Base-by-base conservation (phyloP, 306 rosid species). In the Vigna reflexopilosa region DNA sequence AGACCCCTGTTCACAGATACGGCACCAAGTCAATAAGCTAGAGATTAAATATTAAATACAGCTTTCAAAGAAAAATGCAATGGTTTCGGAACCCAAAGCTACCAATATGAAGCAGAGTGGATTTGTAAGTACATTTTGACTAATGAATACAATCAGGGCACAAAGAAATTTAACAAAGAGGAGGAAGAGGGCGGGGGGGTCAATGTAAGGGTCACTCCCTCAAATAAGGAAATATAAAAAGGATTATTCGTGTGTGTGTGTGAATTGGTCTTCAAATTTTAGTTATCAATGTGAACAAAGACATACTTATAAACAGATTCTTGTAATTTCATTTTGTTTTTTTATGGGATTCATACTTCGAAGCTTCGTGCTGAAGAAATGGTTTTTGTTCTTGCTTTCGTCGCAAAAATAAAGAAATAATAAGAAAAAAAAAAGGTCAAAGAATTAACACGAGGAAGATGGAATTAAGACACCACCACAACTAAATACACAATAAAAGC, bases 1-100 rank as follows among this genome's bases (percentile, higher is more conserved):
- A 96, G 98, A 83, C 85, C 98, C 64, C 99, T 96, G 94, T 63
- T 58, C 84, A 90, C 52, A 85, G 80, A 57, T 52, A 49, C 83
- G 79, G 64, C 82, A 76, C 14, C 83, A 84, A 78, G 82, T 79
- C 76, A 77, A 36, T 68, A 54, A 77, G 28, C 76, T 16, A 75
- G 77, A 61, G 10, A 69, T 75, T 48, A 79, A 73, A 61, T 70
- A 82, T 82, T 78, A 61, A 70, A 64, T 36, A 58, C 42, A 50
- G 71, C 8, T 66, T 76, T 42, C 77, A 75, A 40, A 1, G 40
- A 40, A 59, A 79, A 70, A 65, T 22, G 32, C 30, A 59, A 70
- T 26, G 63, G 75, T 36, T 68, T 72, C 28, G 57, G 57, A 77
- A 44, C 65, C 70, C 62, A 73, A 38, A 52, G 59, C 12, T 54